phyloP scores from a whole-genome alignment of 768 basidiomycete species.

The Auriscalpium vulgare region DNA sequence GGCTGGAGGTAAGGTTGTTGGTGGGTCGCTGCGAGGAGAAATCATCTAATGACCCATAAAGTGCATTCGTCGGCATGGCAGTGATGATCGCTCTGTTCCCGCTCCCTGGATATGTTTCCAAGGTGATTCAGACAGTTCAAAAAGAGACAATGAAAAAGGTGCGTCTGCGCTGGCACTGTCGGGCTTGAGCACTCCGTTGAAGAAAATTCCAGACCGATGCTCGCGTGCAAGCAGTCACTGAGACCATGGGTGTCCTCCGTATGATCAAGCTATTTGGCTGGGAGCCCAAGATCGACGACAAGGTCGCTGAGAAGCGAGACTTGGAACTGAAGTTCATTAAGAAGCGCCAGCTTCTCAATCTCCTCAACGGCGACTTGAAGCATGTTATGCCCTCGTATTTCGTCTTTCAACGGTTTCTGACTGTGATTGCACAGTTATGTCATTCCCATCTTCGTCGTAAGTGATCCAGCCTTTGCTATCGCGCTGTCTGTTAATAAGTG shows the following conservation, averaged over 20 bases:
- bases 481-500: background rate
- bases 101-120: slow-evolving; percentile 33
- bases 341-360: slow-evolving; percentile 25
- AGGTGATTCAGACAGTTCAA: slow-evolving; percentile 28
- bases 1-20: slow-evolving; percentile 37
- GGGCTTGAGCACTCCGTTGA: too few species aligned
- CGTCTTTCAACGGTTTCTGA: background rate
- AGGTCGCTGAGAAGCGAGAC: slow-evolving; percentile 26
- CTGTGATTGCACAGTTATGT: slow-evolving; percentile 20
- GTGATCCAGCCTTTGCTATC: background rate
- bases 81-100: slow-evolving; percentile 34
- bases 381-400: slow-evolving; percentile 4
- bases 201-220: slow-evolving; percentile 38
- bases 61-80: slow-evolving; percentile 34
- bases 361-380: slow-evolving; percentile 27
- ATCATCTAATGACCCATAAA: background rate
- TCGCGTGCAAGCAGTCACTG: slow-evolving; percentile 37
- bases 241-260: slow-evolving; percentile 32
- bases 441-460: slow-evolving; percentile 28
- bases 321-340: slow-evolving; percentile 30
- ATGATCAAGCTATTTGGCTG: too few species aligned
- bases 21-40: too few species aligned
- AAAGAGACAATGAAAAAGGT: slow-evolving; percentile 34
- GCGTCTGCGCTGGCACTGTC: background rate
- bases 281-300: slow-evolving; percentile 38